These are phyloP conservation scores for Fagopyrum homotropicum DNA, from an alignment of 148 eudicot genomes.

Conservation along the genomic window DNA sequence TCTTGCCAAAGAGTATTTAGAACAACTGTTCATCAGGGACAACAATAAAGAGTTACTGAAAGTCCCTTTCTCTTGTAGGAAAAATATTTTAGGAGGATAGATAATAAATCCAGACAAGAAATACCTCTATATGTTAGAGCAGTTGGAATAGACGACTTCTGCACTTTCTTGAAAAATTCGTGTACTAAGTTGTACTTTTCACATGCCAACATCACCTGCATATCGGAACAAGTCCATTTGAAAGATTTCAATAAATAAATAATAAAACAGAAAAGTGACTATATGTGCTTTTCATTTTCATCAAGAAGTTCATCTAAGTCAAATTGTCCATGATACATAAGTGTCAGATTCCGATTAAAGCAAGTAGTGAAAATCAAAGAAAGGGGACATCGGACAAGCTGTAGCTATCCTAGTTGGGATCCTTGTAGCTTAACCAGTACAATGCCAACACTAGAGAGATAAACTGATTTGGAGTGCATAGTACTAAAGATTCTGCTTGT, in stretches of 20 bases:
- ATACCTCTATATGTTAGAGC: conserved; percentile 87
- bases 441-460: too few relatives aligned
- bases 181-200: conserved; percentile 86
- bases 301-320: too few relatives aligned
- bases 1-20: conserved; percentile 79
- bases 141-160: conserved; percentile 64
- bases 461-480: too few relatives aligned
- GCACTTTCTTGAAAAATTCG: conserved; percentile 57
- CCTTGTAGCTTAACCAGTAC: too few relatives aligned
- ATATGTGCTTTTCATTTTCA: too few relatives aligned
- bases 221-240: conserved; percentile 6
- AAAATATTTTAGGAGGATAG: not conserved
- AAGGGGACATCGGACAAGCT: too few relatives aligned
- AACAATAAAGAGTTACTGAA: not conserved
- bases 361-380: too few relatives aligned
- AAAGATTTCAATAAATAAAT: not conserved
- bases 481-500: too few relatives aligned
- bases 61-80: not conserved
- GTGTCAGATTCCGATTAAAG: too few relatives aligned
- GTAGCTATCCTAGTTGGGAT: too few relatives aligned
- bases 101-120: conserved; percentile 3
- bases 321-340: too few relatives aligned
- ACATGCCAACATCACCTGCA: conserved; percentile 87
- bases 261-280: too few relatives aligned
- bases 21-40: conserved; percentile 40